A percentile compares a stretch with the other conserved stretches of the same genome.
These are phyloP conservation scores for Solanum medicagineum DNA, from an alignment of 257 asterid genomes.

Conservation along the genomic window DNA sequence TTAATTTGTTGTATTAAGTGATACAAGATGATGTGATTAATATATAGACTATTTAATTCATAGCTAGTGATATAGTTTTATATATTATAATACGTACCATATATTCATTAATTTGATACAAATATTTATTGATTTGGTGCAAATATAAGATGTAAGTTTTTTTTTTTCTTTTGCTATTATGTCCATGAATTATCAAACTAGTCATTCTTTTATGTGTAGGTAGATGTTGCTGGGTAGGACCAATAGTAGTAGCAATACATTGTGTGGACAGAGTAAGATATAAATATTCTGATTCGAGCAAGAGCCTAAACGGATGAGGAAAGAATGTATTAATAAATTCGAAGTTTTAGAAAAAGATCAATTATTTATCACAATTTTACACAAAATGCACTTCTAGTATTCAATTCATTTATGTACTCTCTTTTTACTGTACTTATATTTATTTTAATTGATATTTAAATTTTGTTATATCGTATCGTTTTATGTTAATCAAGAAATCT, in stretches of 20 bases:
- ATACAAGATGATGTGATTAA: no score
- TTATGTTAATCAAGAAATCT: no score
- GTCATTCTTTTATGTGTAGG: neutral
- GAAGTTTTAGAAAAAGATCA: no score
- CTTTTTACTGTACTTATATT: no score
- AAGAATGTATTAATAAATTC: no score
- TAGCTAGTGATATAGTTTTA: neutral
- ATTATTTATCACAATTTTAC: neutral
- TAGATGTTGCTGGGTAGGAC: neutral
- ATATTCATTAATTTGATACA: neutral
- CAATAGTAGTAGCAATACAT: neutral
- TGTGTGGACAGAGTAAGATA: neutral
- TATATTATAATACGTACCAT: neutral
- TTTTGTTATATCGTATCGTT: no score
- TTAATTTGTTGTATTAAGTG: neutral
- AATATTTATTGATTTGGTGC: neutral
- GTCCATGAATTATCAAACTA: neutral
- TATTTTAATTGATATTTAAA: no score
- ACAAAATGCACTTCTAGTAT: neutral
- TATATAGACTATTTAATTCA: no score
- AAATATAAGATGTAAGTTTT: neutral
- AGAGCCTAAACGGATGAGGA: neutral
- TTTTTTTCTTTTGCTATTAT: neutral
- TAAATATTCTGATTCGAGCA: neutral
- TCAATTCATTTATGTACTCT: neutral